Percentiles rank a stretch among this genome's conserved stretches.
phyloP scores from a whole-genome alignment of 1,139 yeast species.

The Pichia sp. region DNA sequence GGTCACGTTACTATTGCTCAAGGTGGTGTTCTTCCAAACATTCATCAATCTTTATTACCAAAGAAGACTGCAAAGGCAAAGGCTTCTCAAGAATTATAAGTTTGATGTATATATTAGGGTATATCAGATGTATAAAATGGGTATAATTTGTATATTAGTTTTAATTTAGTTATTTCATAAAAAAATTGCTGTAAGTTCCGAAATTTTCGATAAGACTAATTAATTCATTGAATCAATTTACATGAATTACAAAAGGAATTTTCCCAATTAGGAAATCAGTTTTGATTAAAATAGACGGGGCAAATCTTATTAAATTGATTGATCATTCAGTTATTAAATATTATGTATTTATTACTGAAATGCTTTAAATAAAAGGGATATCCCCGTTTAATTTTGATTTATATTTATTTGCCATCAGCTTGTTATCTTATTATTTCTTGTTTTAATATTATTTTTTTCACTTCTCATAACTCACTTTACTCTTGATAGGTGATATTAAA shows the following conservation, averaged over 20 bases:
- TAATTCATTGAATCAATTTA: no score
- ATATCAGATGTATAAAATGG: constrained; percentile 9
- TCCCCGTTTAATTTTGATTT: no score
- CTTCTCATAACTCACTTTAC: not conserved
- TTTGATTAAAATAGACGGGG: no score
- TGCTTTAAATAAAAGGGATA: no score
- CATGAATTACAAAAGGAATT: no score
- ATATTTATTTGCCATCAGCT: not conserved
- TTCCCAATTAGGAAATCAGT: not conserved
- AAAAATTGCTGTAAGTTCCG: no score
- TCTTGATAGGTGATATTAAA: not conserved
- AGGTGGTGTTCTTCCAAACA: constrained; percentile 99
- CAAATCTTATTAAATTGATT: no score
- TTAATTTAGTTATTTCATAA: constrained; percentile 5
- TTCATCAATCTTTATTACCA: constrained; percentile 92
- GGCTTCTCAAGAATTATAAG: constrained; percentile 84
- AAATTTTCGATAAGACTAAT: no score
- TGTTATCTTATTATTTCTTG: not conserved
- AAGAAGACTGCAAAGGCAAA: constrained; percentile 79
- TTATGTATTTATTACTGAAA: no score
- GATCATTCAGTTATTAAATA: no score
- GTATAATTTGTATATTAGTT: constrained; percentile 16
- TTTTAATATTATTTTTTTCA: not conserved
- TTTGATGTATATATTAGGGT: constrained; percentile 5
- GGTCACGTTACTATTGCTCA: constrained; percentile 98